Percentiles rank a stretch among this genome's conserved stretches.
Evolutionary conservation across 1,139 yeast species (phyloP).

Genomic region (Suhomyces terraborum): DNA sequence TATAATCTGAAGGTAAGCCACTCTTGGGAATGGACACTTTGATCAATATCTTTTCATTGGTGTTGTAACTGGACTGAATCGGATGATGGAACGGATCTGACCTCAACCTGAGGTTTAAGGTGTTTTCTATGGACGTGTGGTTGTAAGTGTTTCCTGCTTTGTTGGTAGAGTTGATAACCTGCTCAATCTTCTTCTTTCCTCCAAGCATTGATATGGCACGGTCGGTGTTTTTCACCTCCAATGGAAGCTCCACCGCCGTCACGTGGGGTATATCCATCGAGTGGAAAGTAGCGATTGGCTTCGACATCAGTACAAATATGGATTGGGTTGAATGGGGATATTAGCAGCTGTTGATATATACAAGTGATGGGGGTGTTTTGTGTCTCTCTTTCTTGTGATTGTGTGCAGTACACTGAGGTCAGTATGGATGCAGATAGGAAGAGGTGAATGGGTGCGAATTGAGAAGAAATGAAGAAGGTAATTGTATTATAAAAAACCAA

Average conservation of each 20-base stretch:
- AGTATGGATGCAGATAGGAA: too few relatives aligned
- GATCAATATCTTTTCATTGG: constrained; percentile 64
- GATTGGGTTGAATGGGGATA: not conserved
- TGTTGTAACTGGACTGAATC: constrained; percentile 53
- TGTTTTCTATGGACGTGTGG: constrained; percentile 26
- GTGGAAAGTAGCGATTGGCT: constrained; percentile 46
- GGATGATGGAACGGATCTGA: constrained; percentile 84
- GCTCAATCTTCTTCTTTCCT: constrained; percentile 54
- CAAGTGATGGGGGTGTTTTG: not conserved
- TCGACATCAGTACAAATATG: constrained; percentile 9
- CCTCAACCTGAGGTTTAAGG: constrained; percentile 66
- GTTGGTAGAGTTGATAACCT: constrained; percentile 35
- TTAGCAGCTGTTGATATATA: not conserved
- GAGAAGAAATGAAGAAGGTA: too few relatives aligned
- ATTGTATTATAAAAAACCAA: too few relatives aligned
- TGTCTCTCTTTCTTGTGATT: not conserved
- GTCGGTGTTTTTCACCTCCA: constrained; percentile 61
- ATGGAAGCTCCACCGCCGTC: constrained; percentile 78
- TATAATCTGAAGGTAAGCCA: constrained; percentile 44
- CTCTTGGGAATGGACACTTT: constrained; percentile 70
- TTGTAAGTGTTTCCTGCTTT: constrained; percentile 13
- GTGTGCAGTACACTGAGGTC: not conserved
- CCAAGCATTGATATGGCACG: constrained; percentile 79
- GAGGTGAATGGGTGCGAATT: too few relatives aligned
- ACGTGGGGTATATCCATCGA: constrained; percentile 76